A percentile compares a stretch with the other conserved stretches of the same genome.
phyloP scores from a whole-genome alignment of 2,329 filamentous ascomycete genomes.

The Exophiala calicioides region DNA sequence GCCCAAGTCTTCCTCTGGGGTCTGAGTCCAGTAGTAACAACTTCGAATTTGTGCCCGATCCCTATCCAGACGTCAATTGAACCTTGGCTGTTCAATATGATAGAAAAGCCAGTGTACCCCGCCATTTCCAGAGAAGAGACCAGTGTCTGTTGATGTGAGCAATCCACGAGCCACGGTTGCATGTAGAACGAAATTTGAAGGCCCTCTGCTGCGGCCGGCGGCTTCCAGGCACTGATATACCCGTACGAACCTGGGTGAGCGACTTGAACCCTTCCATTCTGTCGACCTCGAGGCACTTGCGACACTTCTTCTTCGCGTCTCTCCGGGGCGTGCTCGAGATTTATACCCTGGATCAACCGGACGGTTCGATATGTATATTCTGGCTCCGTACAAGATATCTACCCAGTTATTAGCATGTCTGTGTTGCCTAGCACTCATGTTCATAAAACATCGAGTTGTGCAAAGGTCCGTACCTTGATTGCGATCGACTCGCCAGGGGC shows the following conservation, averaged over 20 bases:
- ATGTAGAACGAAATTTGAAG: constrained; percentile 14
- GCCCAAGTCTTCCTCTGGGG: constrained; percentile 10
- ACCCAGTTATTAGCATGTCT: background rate
- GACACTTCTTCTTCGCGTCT: constrained; percentile 8
- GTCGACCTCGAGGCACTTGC: constrained; percentile 8
- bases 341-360: constrained; percentile 18
- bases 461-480: constrained; percentile 15
- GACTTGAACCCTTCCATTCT: constrained; percentile 15
- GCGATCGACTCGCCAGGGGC: constrained; percentile 14
- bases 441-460: background rate
- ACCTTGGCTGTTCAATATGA: constrained; percentile 12
- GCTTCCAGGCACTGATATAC: constrained; percentile 1
- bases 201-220: background rate
- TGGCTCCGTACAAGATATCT: constrained; percentile 24
- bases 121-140: constrained; percentile 17
- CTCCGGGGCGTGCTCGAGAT: constrained; percentile 7
- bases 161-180: constrained; percentile 8
- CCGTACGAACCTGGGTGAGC: constrained; percentile 21
- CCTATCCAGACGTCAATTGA: constrained; percentile 16
- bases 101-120: constrained; percentile 15
- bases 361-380: constrained; percentile 22
- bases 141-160: constrained; percentile 11
- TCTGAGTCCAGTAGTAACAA: constrained; percentile 10
- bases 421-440: background rate
- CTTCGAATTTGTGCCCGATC: constrained; percentile 7